Evolutionary conservation across 805 yeast genomes (phyloP), one percentile per base, ranked within the genome.

Genomic region (Wickerhamiella spandovensis): DNA sequence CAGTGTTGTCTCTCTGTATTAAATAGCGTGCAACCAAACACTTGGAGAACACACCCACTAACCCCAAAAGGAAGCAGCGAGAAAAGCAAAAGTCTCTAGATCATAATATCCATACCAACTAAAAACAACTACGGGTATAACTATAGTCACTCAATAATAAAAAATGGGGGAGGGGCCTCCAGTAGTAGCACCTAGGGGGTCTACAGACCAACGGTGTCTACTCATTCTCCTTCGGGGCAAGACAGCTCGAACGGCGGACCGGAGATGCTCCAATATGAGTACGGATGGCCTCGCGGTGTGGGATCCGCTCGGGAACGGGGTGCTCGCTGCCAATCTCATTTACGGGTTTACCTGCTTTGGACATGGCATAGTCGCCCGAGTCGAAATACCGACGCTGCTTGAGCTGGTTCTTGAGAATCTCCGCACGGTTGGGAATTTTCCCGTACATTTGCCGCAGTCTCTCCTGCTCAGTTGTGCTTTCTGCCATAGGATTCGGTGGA

Each of bases 331-430:
- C 63, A 37, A 55, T 44, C 23, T 57, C 61, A 37, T 48, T 50
- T 42, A 54, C 56, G 6, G 56, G 53, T 48, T 54, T 59, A 41
- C 68, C 70, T 43, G 70, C 70, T 47, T 67, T 63, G 45, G 67
- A 84, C 77, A 88, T 76, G 13, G 95, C 95, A 65, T 88, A 88
- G 67, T 88, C 97, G 18, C 96, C 96, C 55, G 94, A 82, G 62
- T 88, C 97, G 62, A 88, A 89, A 66, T 81, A 88, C 67, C 85
- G 85, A 58, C 95, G 78, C 56, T 88, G 95, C 67, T 84, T 85
- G 41, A 61, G 53, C 53, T 58, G 61, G 48, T 47, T 49, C 48
- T 54, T 54, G 35, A 60, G 55, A 21, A 59, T 47, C 37, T 60
- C 61, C 3, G 63, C 62, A 1, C 62, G 53, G 5, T 56, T 52